Evolutionary conservation across 2,329 filamentous ascomycete species (phyloP).

Genomic region (Paramyrothecium roridum): DNA sequence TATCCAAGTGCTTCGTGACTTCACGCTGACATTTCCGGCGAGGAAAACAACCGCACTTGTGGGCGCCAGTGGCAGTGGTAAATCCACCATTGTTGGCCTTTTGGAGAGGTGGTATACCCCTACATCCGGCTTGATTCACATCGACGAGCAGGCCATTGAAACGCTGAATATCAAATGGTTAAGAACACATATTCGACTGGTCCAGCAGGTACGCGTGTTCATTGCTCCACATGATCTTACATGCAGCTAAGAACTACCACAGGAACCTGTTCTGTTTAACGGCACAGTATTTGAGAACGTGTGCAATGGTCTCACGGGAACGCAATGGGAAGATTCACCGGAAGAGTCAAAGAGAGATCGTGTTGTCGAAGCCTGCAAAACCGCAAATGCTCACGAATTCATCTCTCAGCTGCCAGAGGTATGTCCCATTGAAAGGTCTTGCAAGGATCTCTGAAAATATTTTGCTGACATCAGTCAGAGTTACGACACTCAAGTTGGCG

Average conservation of each 20-base stretch:
- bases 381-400: not conserved
- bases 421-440: not conserved
- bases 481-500: not conserved
- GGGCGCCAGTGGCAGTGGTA: conserved; percentile 3
- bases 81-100: not conserved
- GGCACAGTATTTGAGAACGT: not conserved
- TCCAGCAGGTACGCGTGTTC: conserved; percentile 21
- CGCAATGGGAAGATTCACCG: not conserved
- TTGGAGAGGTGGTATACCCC: conserved; percentile 2
- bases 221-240: not conserved
- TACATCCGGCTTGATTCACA: not conserved
- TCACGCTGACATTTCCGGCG: conserved; percentile 29
- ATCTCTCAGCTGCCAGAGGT: conserved; percentile 1
- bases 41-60: conserved; percentile 27
- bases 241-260: not conserved
- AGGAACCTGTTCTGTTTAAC: conserved; percentile 7
- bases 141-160: not conserved
- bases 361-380: not conserved
- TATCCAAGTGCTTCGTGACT: conserved; percentile 25
- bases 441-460: not conserved
- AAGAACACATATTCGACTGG: conserved; percentile 40
- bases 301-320: not conserved
- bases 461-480: not conserved
- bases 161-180: conserved; percentile 34
- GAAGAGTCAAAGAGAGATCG: not conserved